A percentile compares a stretch with the other conserved stretches of the same genome.
Conservation (phyloP, 305 asterid species). For the Fraxinus paxiana region DNA sequence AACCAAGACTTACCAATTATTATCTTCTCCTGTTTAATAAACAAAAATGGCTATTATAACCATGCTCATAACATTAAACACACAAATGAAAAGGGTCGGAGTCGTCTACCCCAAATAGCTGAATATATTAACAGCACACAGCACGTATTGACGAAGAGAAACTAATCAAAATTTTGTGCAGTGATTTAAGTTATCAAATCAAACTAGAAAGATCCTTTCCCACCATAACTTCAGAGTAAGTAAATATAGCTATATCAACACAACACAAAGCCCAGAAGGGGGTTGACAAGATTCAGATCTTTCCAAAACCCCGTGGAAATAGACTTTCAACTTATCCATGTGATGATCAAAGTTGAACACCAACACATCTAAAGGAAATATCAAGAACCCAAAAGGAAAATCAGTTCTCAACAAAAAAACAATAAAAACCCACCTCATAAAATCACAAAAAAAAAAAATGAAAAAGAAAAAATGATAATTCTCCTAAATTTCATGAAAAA, state of each 20-base stretch:
- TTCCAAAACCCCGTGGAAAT: neutral
- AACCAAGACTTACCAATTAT: slow-evolving; percentile 26
- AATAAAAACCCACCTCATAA: neutral
- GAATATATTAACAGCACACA: neutral
- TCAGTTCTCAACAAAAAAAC: slow-evolving; percentile 4
- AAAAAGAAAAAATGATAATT: too few species aligned
- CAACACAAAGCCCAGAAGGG: neutral
- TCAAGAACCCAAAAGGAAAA: neutral
- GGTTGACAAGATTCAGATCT: neutral
- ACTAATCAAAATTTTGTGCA: neutral
- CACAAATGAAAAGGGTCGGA: neutral
- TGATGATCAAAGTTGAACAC: neutral
- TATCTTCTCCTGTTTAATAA: slow-evolving; percentile 38
- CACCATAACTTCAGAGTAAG: neutral
- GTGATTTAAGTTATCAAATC: neutral
- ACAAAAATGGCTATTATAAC: slow-evolving; percentile 16
- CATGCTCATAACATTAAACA: slow-evolving; percentile 6
- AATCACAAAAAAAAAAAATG: neutral
- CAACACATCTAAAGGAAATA: slow-evolving; percentile 17
- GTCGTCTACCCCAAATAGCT: neutral
- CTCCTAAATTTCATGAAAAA: too few species aligned
- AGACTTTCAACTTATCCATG: neutral
- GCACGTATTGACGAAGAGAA: neutral
- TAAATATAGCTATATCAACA: neutral
- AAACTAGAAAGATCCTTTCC: neutral